phyloP scores from a whole-genome alignment of 2,329 filamentous ascomycete species.

The Sclerotinia trifoliorum region DNA sequence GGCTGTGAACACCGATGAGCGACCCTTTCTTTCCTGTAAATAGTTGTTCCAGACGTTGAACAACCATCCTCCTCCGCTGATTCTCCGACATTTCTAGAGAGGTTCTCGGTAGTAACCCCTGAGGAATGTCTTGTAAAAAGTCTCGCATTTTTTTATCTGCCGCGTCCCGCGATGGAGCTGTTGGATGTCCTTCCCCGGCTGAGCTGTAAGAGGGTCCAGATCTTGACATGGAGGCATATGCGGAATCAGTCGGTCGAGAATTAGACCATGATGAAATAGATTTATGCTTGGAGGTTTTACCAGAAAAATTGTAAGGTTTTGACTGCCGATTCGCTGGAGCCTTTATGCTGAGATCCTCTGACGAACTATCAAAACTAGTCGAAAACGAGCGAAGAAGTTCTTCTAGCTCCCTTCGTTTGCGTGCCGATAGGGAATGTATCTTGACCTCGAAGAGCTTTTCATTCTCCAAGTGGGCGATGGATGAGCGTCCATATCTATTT shows the following conservation, averaged over 20 bases:
- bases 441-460: slow-evolving; percentile 84
- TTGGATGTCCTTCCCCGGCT: slow-evolving; percentile 12
- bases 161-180: slow-evolving; percentile 24
- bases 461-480: slow-evolving; percentile 64
- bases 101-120: slow-evolving; percentile 62
- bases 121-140: slow-evolving; percentile 71
- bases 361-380: slow-evolving; percentile 56
- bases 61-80: slow-evolving; percentile 73
- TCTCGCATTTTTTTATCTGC: slow-evolving; percentile 62
- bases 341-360: slow-evolving; percentile 15
- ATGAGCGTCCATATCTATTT: slow-evolving; percentile 66
- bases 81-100: slow-evolving; percentile 63
- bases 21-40: slow-evolving; percentile 69
- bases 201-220: slow-evolving; percentile 30
- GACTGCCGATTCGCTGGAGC: background rate
- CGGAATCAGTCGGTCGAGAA: slow-evolving; percentile 51
- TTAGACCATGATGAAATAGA: slow-evolving; percentile 34
- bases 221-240: slow-evolving; percentile 63
- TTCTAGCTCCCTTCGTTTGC: slow-evolving; percentile 76
- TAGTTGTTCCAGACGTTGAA: slow-evolving; percentile 73
- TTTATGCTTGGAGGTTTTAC: slow-evolving; percentile 40
- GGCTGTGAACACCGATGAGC: slow-evolving; percentile 28
- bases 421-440: slow-evolving; percentile 68
- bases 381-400: slow-evolving; percentile 70
- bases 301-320: background rate